These are phyloP conservation scores for Plenodomus biglobosus DNA, from an alignment of 2,329 filamentous ascomycete species.

Conservation along the genomic window DNA sequence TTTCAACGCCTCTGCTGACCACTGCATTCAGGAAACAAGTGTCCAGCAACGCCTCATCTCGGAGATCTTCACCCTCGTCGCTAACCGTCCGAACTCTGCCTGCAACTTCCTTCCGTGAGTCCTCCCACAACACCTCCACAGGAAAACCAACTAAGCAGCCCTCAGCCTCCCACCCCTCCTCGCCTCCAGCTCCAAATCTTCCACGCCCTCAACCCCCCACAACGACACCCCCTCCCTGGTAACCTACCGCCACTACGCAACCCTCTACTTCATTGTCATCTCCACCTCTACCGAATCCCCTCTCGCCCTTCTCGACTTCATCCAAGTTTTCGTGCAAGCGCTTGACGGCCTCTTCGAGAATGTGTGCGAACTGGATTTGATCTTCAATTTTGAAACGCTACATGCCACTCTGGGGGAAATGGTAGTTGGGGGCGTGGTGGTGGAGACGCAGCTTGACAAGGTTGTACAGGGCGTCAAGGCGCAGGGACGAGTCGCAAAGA, in stretches of 20 bases:
- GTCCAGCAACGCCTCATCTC: constrained; percentile 96
- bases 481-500: constrained; percentile 75
- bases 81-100: constrained; percentile 84
- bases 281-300: constrained; percentile 95
- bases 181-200: constrained; percentile 50
- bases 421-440: constrained; percentile 91
- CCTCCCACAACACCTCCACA: constrained; percentile 44
- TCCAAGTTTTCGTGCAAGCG: constrained; percentile 97
- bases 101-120: constrained; percentile 89
- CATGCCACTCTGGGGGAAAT: constrained; percentile 90
- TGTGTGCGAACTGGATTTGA: constrained; percentile 95
- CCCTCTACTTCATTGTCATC: constrained; percentile 97
- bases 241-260: constrained; percentile 97
- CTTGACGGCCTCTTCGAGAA: constrained; percentile 96
- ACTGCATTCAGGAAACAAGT: constrained; percentile 73
- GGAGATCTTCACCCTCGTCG: constrained; percentile 95
- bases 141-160: constrained; percentile 40
- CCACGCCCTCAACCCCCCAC: constrained; percentile 59
- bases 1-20: constrained; percentile 1
- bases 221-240: constrained; percentile 93
- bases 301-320: constrained; percentile 90
- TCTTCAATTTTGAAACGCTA: constrained; percentile 98
- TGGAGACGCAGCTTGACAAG: constrained; percentile 86
- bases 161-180: constrained; percentile 65
- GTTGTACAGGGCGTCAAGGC: constrained; percentile 80